These are phyloP conservation scores for Nigrograna mackinnonii DNA, from an alignment of 2,329 filamentous ascomycete genomes.

Conservation along the genomic window DNA sequence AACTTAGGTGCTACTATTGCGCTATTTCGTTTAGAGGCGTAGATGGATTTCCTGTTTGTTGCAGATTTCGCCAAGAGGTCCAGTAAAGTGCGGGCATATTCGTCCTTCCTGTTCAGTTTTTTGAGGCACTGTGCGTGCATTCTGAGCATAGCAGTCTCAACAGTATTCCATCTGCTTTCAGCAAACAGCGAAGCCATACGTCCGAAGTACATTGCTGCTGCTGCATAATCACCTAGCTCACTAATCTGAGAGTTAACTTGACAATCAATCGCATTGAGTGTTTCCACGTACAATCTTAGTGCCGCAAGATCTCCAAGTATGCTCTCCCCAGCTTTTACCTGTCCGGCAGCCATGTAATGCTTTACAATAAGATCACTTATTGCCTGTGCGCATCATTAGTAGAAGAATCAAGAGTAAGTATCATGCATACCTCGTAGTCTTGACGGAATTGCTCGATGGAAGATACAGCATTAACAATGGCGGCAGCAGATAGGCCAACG, in stretches of 20 bases:
- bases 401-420: background rate
- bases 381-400: conserved; percentile 65
- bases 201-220: conserved; percentile 78
- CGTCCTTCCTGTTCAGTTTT: conserved; percentile 73
- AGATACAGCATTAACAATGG: conserved; percentile 35
- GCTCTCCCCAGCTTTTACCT: conserved; percentile 75
- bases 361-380: conserved; percentile 84
- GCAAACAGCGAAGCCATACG: conserved; percentile 79
- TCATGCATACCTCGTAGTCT: conserved; percentile 40
- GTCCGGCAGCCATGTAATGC: conserved; percentile 79
- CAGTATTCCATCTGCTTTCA: conserved; percentile 73
- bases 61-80: conserved; percentile 72
- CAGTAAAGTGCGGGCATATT: conserved; percentile 77
- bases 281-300: conserved; percentile 64
- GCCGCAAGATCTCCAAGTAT: conserved; percentile 84
- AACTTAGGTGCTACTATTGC: conserved; percentile 5
- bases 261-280: background rate
- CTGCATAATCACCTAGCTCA: conserved; percentile 71
- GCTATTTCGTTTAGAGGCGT: conserved; percentile 20
- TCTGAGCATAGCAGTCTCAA: conserved; percentile 82
- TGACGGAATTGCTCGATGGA: conserved; percentile 44
- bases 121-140: conserved; percentile 85
- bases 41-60: conserved; percentile 33
- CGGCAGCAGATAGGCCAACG: conserved; percentile 30
- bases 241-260: too few species aligned